Evolutionary conservation across 495 filamentous ascomycete genomes (phyloP).

Genomic region (Annulohypoxylon bovei): DNA sequence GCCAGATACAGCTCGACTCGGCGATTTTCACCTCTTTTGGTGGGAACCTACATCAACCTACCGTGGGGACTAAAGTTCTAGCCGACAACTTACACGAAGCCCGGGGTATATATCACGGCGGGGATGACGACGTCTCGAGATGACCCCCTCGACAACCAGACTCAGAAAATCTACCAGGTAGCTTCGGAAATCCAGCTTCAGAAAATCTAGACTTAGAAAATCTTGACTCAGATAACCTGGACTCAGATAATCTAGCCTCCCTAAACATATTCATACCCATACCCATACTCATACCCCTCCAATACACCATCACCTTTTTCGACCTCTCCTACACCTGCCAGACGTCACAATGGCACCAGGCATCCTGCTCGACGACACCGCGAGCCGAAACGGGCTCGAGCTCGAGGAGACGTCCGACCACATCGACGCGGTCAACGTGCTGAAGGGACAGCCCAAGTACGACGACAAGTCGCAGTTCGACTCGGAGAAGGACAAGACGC

Average conservation of each 20-base stretch:
- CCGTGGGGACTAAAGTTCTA: conserved; percentile 12
- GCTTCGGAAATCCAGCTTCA: too few relatives aligned
- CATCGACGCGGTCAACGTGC: conserved; percentile 82
- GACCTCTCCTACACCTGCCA: not conserved
- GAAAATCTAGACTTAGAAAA: not conserved
- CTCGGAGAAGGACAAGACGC: conserved; percentile 78
- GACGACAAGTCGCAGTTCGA: conserved; percentile 75
- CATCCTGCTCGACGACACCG: conserved; percentile 41
- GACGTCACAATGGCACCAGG: conserved; percentile 44
- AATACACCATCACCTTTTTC: not conserved
- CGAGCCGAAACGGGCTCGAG: conserved; percentile 69
- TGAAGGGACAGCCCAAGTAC: conserved; percentile 66
- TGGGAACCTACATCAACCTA: conserved; percentile 5
- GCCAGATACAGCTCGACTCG: conserved; percentile 30
- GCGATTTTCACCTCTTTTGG: conserved; percentile 42
- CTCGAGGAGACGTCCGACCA: conserved; percentile 83
- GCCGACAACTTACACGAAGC: conserved; percentile 32
- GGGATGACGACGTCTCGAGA: conserved; percentile 2
- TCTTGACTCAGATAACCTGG: too few relatives aligned
- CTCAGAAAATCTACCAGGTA: not conserved
- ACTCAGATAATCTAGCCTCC: not conserved
- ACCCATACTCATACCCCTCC: conserved; percentile 12
- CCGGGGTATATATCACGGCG: conserved; percentile 18
- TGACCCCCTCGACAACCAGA: not conserved
- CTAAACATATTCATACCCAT: not conserved